Base-by-base conservation (phyloP, 129 eudicot species). In the Centella asiatica region DNA sequence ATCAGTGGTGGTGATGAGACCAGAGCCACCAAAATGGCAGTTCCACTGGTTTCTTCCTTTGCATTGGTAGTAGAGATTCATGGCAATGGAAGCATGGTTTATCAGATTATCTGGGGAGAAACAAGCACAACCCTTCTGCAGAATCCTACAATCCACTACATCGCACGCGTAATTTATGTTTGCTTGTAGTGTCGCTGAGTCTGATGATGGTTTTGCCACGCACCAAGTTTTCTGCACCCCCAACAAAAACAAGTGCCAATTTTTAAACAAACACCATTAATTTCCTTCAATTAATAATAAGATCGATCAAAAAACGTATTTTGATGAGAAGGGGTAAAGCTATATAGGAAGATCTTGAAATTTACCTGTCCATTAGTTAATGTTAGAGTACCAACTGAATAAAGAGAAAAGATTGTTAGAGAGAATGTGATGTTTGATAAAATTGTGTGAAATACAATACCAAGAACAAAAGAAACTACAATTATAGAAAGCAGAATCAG, bases 211-310 rank as follows among this genome's bases (percentile, higher is more conserved):
- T 65, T 85, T 89, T 15, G 97, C 90, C 62, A 89, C 88, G 69
- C 97, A 89, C 97, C 97, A 89, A 27, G 84, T 85, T 85, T 80
- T 89, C 97, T 89, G 83, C 78, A 67, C 47, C 51, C 12, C n/a
- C 8, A 33, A 50, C 46, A 34, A 3, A 13, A 1, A 5, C 10
- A 6, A 13, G 6, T 32, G 1, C 5, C 0, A 5, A 39, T 40
- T 23, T 9, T 23, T 15, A 53, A 12, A 39, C 45, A 39, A 2
- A 7, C 14, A 12, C 12, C 15, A 39, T 39, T 7, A 4, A 39
- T 6, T 1, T 39, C 44, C 15, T 27, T 28, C 14, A 24, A 29
- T 15, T 27, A 51, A 56, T 42, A 26, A 31, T 13, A 32, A 48
- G n/a, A 24, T 28, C 39, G 47, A 58, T 37, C 6, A 10, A 12